Evolutionary conservation across 306 rosid genomes (phyloP), one percentile per base, ranked within the genome.

Genomic region (Prinsepia uniflora): DNA sequence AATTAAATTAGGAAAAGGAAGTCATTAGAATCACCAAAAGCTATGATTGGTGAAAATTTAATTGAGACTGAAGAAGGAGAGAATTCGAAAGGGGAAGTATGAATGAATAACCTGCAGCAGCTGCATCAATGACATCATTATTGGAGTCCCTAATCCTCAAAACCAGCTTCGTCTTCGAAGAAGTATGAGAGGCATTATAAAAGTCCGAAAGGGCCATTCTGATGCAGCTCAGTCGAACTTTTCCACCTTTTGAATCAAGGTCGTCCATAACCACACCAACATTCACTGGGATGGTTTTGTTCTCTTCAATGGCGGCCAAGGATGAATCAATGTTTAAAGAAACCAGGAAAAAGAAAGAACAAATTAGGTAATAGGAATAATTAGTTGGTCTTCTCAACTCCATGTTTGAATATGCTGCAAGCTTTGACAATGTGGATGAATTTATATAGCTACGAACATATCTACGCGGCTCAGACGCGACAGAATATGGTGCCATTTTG

Each of bases 71-170:
- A 30, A 30, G 4, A 30, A 30, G 4, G 36, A 30, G 36, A 30
- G 36, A 30, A 30, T 30, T 30, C 36, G 36, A 30, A 30, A 30
- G 36, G 4, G 36, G 36, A 30, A 30, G 36, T 30, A 30, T 1
- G 36, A 30, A 30, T 30, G 36, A 30, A 30, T 30, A 1, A 75
- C 79, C 79, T 75, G 41, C 68, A 40, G 74, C 68, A 34, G 79
- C 79, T 17, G 79, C 69, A 18, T 8, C 68, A 30, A 75, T 57
- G 15, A 45, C 71, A 7, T 24, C 43, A 19, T 14, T 13, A 47
- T 11, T 48, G 24, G 71, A 47, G 22, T 66, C 57, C 22, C 41
- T 47, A n/a, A 18, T 4, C 41, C n/a, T 18, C 18, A 70, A 3
- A 34, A 7, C 18, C 43, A 75, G 45, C 68, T 50, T 75, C 7